Evolutionary conservation across 2,329 filamentous ascomycete genomes (phyloP), one percentile per base, ranked within the genome.

Genomic region (Tolypocladium inflatum): DNA sequence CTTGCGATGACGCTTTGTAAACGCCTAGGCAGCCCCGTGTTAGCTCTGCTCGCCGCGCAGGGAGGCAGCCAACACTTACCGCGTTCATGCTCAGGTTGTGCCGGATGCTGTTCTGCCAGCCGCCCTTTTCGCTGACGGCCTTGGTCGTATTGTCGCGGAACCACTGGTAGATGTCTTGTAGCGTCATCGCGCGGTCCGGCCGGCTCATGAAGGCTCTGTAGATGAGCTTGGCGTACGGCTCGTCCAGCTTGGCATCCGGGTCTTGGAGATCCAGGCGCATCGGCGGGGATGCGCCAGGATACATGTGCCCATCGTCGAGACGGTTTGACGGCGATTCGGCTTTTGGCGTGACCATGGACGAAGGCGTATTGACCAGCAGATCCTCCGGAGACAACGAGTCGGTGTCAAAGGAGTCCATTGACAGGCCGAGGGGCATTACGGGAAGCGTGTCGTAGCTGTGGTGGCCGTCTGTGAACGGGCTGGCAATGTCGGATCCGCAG

Each of bases 81-180:
- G 82, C 81, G 66, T 97, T 97, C 92, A 97, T 97, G 54, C 91
- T 96, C 9, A 97, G 77, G 65, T 97, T 97, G 71, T 97, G 93
- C 2, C 93, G 84, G 63, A 97, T 95, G 70, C 90, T 96, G 72
- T 97, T 97, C 74, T 93, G 89, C 93, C 93, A 97, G 11, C 92
- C 93, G 65, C 86, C 88, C 56, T 79, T 84, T 5, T 83, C 84
- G 67, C 91, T 94, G 57, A 82, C 79, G 3, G 91, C 83, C 71
- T 94, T 96, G 63, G 83, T 81, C 2, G 91, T 96, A 67, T 96
- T 87, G 35, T 86, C 80, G 48, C 83, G 78, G 67, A 97, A 96
- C 91, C 93, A 97, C 58, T 87, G 80, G 72, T 97, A 97, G 58
- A 97, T 89, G 57, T 95, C 87, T 64, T 91, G 86, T 15, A 97